Percentiles rank a stretch among this genome's conserved stretches.
phyloP scores from a whole-genome alignment of 352 stramenopile species.

The Pelagophyceae sp. region DNA sequence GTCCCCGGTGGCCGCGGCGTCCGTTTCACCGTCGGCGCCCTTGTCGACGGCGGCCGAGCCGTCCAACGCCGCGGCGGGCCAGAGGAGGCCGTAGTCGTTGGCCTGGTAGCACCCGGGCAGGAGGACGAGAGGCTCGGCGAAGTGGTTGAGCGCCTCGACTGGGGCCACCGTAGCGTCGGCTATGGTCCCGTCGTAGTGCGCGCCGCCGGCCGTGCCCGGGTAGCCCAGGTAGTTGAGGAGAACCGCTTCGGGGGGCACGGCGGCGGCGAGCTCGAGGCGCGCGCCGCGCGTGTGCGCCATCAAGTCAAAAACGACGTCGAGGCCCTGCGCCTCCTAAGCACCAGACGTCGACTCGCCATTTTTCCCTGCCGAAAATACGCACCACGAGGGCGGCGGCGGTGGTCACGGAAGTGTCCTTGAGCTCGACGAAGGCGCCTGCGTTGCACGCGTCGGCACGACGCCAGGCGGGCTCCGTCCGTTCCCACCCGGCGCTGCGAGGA shows the following conservation, averaged over 20 bases:
- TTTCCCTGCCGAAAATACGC: too few relatives aligned
- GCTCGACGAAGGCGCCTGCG: slow-evolving; percentile 56
- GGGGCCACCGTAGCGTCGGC: slow-evolving; percentile 50
- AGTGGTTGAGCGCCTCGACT: slow-evolving; percentile 24
- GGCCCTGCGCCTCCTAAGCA: slow-evolving; percentile 19
- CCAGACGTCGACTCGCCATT: slow-evolving; percentile 29
- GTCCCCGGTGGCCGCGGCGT: not conserved
- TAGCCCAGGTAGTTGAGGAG: slow-evolving; percentile 79
- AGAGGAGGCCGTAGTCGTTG: slow-evolving; percentile 51
- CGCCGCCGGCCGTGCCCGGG: slow-evolving; percentile 67
- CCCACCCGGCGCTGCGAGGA: too few relatives aligned
- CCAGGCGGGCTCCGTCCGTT: not conserved
- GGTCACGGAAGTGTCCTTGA: slow-evolving; percentile 47
- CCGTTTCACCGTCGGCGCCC: not conserved
- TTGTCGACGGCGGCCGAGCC: not conserved
- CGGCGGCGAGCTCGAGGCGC: slow-evolving; percentile 37
- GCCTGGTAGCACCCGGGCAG: slow-evolving; percentile 75
- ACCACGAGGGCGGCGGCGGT: slow-evolving; percentile 50
- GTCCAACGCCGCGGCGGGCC: not conserved
- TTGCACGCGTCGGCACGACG: too few relatives aligned
- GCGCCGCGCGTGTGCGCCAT: slow-evolving; percentile 76
- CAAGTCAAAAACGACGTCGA: slow-evolving; percentile 76
- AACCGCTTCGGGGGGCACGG: slow-evolving; percentile 49
- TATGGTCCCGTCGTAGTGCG: slow-evolving; percentile 61
- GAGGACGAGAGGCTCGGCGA: slow-evolving; percentile 73